Conservation (phyloP, 2,329 filamentous ascomycete species). For the Thielaviopsis musarum region DNA sequence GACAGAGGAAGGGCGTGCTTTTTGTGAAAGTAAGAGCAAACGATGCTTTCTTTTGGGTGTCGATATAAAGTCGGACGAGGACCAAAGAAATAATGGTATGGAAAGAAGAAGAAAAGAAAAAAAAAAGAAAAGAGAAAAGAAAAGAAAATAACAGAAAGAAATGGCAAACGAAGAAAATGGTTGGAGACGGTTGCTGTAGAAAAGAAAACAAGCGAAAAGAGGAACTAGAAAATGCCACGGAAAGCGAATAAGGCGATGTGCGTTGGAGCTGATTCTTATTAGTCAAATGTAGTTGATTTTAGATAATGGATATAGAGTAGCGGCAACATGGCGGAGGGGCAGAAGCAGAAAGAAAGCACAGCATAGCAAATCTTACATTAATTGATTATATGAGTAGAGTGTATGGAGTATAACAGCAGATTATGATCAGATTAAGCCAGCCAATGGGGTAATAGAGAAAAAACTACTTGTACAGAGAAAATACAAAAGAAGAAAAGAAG, state of each 20-base stretch:
- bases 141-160: background rate
- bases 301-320: slow-evolving; percentile 15
- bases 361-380: background rate
- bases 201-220: background rate
- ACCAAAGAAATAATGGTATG: background rate
- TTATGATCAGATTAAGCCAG: background rate
- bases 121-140: no score
- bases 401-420: background rate
- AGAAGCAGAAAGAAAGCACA: slow-evolving; percentile 5
- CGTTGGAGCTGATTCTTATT: slow-evolving; percentile 15
- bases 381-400: background rate
- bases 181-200: background rate
- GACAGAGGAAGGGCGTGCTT: background rate
- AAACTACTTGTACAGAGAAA: no score
- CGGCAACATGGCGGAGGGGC: slow-evolving; percentile 8
- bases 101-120: background rate
- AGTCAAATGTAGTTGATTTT: slow-evolving; percentile 16
- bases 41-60: background rate
- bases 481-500: background rate
- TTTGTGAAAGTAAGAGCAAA: background rate
- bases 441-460: background rate
- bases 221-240: background rate
- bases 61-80: background rate
- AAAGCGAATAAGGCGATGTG: background rate
- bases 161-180: background rate